Evolutionary conservation across 768 basidiomycete genomes (phyloP), one percentile per base, ranked within the genome.

Genomic region (Pisolithus tinctorius): DNA sequence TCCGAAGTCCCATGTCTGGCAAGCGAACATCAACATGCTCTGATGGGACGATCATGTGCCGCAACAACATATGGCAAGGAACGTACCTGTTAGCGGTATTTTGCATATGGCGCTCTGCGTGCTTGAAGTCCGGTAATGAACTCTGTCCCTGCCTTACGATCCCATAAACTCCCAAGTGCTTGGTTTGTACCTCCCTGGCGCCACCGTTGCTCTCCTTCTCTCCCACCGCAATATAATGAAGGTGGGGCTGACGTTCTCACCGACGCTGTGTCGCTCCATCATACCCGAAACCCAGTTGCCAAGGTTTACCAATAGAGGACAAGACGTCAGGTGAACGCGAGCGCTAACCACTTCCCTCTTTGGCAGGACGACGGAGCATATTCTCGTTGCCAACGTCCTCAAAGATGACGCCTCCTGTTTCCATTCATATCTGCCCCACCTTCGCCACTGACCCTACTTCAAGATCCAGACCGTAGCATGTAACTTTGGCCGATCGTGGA

Each of bases 21-120:
- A 49, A 54, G 53, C 55, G 49, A 57, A 55, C 48, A 48, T 49
- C 57, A 68, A 52, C 63, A 66, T 63, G 65, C 55, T 55, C 58
- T 59, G 53, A 65, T 56, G 55, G 45, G 54, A 51, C 49, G 44
- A 42, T 58, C 64, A 50, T 58, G 55, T 62, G 57, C 48, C 53
- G 44, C 60, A 39, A 50, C 47, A 46, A 16, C 49, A 47, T 55
- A 50, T 60, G 51, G 51, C 51, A 58, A 36, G 53, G 40, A 47
- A 47, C 37, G 54, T 45, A 42, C 48, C 52, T 45, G 44, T 45
- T 26, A 40, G 45, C 56, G 58, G 54, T 53, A 58, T 59, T 56
- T 55, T 55, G 50, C 54, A 41, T 47, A 54, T 51, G 42, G 43
- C 44, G 52, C 44, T 39, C 45, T 30, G 51, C 37, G 44, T 16